These are phyloP conservation scores for Stenogyne calaminthoides DNA, from an alignment of 305 asterid genomes.

Conservation along the genomic window DNA sequence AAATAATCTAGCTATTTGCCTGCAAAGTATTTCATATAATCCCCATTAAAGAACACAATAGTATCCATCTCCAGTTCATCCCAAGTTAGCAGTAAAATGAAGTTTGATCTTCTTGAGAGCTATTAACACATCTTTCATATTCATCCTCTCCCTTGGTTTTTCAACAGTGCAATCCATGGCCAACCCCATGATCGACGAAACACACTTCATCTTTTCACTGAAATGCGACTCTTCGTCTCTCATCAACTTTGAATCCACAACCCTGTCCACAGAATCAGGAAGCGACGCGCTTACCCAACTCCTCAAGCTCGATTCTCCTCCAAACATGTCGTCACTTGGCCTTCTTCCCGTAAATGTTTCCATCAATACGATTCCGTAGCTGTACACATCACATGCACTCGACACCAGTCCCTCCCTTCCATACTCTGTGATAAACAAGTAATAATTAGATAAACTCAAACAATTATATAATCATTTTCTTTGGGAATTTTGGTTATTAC, in stretches of 20 bases:
- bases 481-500: neutral
- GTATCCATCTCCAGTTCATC: neutral
- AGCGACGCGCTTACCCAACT: constrained; percentile 18
- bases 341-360: constrained; percentile 32
- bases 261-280: neutral
- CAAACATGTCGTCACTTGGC: constrained; percentile 30
- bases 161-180: constrained; percentile 31
- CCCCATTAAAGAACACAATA: neutral
- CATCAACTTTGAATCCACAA: constrained; percentile 22
- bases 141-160: constrained; percentile 29
- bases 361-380: constrained; percentile 34
- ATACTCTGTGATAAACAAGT: constrained; percentile 18
- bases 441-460: neutral
- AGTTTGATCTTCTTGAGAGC: constrained; percentile 29
- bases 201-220: constrained; percentile 10
- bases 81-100: neutral
- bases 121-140: constrained; percentile 23
- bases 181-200: constrained; percentile 20
- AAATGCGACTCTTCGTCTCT: neutral
- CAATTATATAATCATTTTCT: neutral
- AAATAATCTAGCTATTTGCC: neutral
- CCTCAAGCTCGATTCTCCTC: constrained; percentile 29
- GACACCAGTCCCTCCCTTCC: constrained; percentile 34
- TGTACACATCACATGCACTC: constrained; percentile 28
- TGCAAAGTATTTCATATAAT: neutral